Evolutionary conservation across 2,329 filamentous ascomycete species (phyloP).

Genomic region (Aspergillus eucalypticola): DNA sequence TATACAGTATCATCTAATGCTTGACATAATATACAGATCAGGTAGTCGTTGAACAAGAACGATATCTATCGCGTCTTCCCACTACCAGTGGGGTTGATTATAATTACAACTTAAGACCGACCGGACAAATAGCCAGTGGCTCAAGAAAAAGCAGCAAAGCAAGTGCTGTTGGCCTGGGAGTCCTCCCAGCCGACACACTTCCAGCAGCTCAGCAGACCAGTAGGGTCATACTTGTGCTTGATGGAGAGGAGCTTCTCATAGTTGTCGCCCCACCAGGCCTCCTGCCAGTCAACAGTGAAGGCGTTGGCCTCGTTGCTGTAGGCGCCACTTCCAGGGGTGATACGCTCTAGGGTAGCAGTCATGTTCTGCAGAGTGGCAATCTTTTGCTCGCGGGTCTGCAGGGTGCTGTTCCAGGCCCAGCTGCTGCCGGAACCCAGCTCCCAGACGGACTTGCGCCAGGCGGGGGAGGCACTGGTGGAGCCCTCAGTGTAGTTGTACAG

Average conservation of each 20-base stretch:
- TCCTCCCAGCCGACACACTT: conserved; percentile 22
- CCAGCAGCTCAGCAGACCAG: conserved; percentile 19
- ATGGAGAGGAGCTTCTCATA: conserved; percentile 20
- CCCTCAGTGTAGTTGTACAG: conserved; percentile 22
- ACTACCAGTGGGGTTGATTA: too few relatives aligned
- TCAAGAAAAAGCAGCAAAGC: conserved; percentile 13
- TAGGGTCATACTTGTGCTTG: conserved; percentile 25
- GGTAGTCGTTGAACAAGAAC: neutral
- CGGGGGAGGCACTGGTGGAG: conserved; percentile 19
- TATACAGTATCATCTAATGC: neutral
- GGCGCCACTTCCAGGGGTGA: conserved; percentile 21
- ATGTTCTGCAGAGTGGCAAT: conserved; percentile 14
- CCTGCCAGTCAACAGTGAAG: conserved; percentile 19
- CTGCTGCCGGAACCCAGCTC: conserved; percentile 16
- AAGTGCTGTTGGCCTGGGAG: conserved; percentile 11
- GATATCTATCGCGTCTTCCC: neutral
- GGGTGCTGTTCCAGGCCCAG: conserved; percentile 22
- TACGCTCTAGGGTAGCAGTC: conserved; percentile 15
- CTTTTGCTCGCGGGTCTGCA: conserved; percentile 12
- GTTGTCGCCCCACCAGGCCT: conserved; percentile 25
- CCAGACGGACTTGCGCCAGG: conserved; percentile 23
- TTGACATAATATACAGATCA: neutral
- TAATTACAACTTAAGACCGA: neutral
- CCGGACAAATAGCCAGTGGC: neutral
- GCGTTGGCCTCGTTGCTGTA: conserved; percentile 24